These are phyloP conservation scores for Trametes polyzona DNA, from an alignment of 1,284 basidiomycete species.

Conservation along the genomic window DNA sequence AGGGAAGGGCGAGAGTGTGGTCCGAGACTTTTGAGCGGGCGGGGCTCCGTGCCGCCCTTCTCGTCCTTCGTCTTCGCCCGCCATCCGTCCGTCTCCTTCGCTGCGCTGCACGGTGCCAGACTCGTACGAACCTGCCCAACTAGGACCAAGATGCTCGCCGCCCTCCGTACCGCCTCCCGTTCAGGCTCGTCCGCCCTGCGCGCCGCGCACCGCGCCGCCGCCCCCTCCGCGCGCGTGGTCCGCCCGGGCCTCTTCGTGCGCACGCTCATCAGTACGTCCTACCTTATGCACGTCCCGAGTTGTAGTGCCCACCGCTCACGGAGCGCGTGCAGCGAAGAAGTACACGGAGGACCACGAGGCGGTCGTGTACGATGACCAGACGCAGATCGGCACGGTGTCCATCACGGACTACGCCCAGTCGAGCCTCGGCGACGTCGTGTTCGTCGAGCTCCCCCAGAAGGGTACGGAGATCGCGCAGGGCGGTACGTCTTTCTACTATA, in stretches of 20 bases:
- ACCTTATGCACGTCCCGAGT: no score
- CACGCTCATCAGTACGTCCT: constrained; percentile 45
- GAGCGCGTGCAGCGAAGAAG: constrained; percentile 61
- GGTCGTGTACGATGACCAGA: constrained; percentile 79
- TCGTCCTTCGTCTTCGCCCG: constrained; percentile 2
- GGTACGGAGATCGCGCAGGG: constrained; percentile 76
- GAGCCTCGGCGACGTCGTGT: constrained; percentile 95
- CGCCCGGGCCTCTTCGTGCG: constrained; percentile 34
- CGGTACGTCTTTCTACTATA: constrained; percentile 55
- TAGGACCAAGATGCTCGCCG: constrained; percentile 29
- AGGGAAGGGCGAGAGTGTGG: constrained; percentile 18
- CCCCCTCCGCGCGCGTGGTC: constrained; percentile 20
- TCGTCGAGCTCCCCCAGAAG: constrained; percentile 87
- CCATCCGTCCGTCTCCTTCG: not conserved
- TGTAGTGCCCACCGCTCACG: not conserved
- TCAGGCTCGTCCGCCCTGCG: constrained; percentile 32
- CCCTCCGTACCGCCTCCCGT: constrained; percentile 36
- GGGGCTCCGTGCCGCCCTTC: constrained; percentile 13
- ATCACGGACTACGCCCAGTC: constrained; percentile 96
- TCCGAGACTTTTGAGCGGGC: constrained; percentile 20
- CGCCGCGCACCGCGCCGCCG: constrained; percentile 26
- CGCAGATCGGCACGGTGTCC: constrained; percentile 81
- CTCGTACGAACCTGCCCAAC: not conserved
- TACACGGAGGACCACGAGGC: constrained; percentile 94
- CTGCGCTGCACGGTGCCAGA: not conserved